These are phyloP conservation scores for Stagonosporopsis rhizophila DNA, from an alignment of 2,329 filamentous ascomycete genomes.

Conservation along the genomic window DNA sequence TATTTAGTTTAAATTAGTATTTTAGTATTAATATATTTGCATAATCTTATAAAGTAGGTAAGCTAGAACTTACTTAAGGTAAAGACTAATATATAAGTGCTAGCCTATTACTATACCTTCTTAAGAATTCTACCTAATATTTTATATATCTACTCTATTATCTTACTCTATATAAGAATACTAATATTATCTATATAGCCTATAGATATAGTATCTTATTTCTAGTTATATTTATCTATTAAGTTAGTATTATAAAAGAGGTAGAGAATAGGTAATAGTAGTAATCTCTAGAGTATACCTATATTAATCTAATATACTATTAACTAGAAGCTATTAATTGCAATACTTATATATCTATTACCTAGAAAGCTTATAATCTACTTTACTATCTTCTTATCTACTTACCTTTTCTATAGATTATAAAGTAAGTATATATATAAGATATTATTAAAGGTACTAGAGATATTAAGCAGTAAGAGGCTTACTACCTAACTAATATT, in stretches of 20 bases:
- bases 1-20: conserved; percentile 21
- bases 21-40: conserved; percentile 20
- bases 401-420: not conserved
- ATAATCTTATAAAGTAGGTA: conserved; percentile 3
- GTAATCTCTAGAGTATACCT: conserved; percentile 42
- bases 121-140: conserved; percentile 9
- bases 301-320: conserved; percentile 22
- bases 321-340: conserved; percentile 22
- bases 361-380: not conserved
- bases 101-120: conserved; percentile 30
- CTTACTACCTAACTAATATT: conserved; percentile 29
- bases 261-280: conserved; percentile 42
- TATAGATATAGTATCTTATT: not conserved
- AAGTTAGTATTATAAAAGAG: conserved; percentile 45
- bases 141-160: not conserved
- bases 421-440: not conserved
- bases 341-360: not conserved
- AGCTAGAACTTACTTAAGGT: conserved; percentile 41
- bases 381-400: conserved; percentile 1
- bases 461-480: conserved; percentile 43
- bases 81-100: conserved; percentile 35
- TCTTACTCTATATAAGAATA: not conserved
- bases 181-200: conserved; percentile 1
- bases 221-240: conserved; percentile 21
- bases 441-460: conserved; percentile 22